These are phyloP conservation scores for Raphanus hybrid DNA, from an alignment of 441 rosid genomes.

Conservation along the genomic window DNA sequence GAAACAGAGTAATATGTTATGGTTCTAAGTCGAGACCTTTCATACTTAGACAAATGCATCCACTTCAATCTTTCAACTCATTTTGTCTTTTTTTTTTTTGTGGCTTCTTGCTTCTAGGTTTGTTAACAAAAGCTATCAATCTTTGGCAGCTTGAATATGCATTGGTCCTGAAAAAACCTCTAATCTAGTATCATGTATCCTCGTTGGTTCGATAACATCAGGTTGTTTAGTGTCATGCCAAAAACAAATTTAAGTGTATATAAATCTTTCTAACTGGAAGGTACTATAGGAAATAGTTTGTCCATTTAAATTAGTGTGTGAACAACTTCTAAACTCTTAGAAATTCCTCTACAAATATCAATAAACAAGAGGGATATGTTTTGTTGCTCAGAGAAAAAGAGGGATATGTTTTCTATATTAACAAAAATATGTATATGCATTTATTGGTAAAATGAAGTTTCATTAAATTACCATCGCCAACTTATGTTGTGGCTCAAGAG, in stretches of 20 bases:
- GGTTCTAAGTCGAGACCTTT: constrained; percentile 38
- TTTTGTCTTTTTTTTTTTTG: constrained; percentile 1
- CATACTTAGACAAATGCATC: constrained; percentile 40
- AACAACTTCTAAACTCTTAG: neutral
- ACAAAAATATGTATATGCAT: too few relatives aligned
- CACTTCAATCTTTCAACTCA: constrained; percentile 26
- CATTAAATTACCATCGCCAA: constrained; percentile 38
- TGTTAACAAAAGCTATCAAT: constrained; percentile 24
- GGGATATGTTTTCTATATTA: too few relatives aligned
- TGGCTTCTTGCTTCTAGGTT: constrained; percentile 29
- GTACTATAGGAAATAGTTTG: neutral
- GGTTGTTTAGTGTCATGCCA: neutral
- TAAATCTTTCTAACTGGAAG: neutral
- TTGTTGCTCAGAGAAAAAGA: neutral
- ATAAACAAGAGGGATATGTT: neutral
- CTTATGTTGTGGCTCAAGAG: constrained; percentile 27
- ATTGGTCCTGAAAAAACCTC: constrained; percentile 8
- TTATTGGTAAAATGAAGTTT: constrained; percentile 19
- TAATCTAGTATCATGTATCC: neutral
- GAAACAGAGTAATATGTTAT: constrained; percentile 15
- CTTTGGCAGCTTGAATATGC: constrained; percentile 23
- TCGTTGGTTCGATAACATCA: neutral
- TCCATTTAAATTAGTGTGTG: neutral
- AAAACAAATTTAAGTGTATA: neutral
- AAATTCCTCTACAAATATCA: neutral